Conservation (phyloP, 768 basidiomycete species). For the Leccinum barrowsii region DNA sequence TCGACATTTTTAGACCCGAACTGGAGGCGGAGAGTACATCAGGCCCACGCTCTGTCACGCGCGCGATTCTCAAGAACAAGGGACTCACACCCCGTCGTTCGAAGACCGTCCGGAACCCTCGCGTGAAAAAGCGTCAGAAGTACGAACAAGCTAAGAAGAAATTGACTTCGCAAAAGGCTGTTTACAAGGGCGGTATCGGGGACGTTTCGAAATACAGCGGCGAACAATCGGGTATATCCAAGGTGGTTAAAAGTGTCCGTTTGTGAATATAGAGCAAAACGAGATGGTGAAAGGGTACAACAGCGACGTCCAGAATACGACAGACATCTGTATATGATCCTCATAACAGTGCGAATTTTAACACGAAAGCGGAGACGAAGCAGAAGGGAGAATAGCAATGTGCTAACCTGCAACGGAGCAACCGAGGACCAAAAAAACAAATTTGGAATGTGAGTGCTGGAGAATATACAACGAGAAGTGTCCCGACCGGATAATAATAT, state of each 20-base stretch:
- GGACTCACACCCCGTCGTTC: constrained; percentile 89
- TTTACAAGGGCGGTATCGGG: constrained; percentile 86
- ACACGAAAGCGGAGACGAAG: constrained; percentile 1
- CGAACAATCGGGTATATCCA: constrained; percentile 90
- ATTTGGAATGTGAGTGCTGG: constrained; percentile 1
- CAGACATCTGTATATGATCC: constrained; percentile 12
- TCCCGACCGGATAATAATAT: constrained; percentile 21
- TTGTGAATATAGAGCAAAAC: constrained; percentile 37
- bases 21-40: constrained; percentile 37
- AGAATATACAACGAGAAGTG: constrained; percentile 12
- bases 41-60: constrained; percentile 86
- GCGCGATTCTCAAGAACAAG: constrained; percentile 89
- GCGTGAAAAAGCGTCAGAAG: constrained; percentile 92
- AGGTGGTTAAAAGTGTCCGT: constrained; percentile 82
- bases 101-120: constrained; percentile 91
- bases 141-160: constrained; percentile 96
- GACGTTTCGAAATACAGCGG: constrained; percentile 80
- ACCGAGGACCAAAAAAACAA: constrained; percentile 4
- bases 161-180: constrained; percentile 81
- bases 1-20: constrained; percentile 25
- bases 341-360: constrained; percentile 10
- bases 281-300: constrained; percentile 11
- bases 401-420: constrained; percentile 7
- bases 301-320: constrained; percentile 8
- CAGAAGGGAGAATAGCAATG: constrained; percentile 17